A percentile compares a stretch with the other conserved stretches of the same genome.
Conservation (phyloP, 1,284 basidiomycete genomes). For the Tylopilus sp. region DNA sequence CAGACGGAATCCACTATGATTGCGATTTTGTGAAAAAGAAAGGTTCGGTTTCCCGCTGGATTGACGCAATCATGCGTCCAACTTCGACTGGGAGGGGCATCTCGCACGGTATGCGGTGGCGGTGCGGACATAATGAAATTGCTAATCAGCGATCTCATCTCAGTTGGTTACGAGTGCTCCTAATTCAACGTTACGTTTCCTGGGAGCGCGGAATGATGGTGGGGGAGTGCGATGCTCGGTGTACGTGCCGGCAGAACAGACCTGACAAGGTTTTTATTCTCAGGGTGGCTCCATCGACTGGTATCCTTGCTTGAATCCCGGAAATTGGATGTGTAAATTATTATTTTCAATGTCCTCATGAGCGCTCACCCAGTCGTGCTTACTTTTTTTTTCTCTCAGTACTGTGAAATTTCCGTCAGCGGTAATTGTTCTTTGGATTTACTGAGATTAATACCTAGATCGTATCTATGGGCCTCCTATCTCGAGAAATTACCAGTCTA, state of each 20-base stretch:
- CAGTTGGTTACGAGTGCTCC: constrained; percentile 37
- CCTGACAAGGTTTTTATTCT: constrained; percentile 9
- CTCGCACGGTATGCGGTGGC: constrained; percentile 49
- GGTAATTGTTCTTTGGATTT: constrained; percentile 29
- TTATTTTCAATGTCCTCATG: constrained; percentile 13
- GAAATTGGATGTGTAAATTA: constrained; percentile 31
- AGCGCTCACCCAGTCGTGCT: constrained; percentile 16
- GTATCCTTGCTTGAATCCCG: constrained; percentile 24
- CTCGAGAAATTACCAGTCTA: constrained; percentile 24
- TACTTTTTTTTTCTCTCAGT: constrained; percentile 30
- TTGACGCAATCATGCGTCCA: constrained; percentile 46
- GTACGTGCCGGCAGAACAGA: constrained; percentile 2
- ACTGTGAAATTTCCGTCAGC: constrained; percentile 30
- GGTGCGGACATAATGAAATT: constrained; percentile 29
- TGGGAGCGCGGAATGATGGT: constrained; percentile 51
- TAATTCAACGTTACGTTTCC: constrained; percentile 49
- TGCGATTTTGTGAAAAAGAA: constrained; percentile 20
- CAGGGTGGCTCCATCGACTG: constrained; percentile 19
- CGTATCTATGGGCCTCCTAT: constrained; percentile 21
- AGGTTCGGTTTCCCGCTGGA: constrained; percentile 35
- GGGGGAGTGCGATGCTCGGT: constrained; percentile 22
- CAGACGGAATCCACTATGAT: constrained; percentile 2
- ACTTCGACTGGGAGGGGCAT: constrained; percentile 25
- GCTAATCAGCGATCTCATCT: constrained; percentile 26
- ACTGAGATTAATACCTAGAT: constrained; percentile 29